Evolutionary conservation across 2,329 filamentous ascomycete genomes (phyloP).

Genomic region (Periconia sp.): DNA sequence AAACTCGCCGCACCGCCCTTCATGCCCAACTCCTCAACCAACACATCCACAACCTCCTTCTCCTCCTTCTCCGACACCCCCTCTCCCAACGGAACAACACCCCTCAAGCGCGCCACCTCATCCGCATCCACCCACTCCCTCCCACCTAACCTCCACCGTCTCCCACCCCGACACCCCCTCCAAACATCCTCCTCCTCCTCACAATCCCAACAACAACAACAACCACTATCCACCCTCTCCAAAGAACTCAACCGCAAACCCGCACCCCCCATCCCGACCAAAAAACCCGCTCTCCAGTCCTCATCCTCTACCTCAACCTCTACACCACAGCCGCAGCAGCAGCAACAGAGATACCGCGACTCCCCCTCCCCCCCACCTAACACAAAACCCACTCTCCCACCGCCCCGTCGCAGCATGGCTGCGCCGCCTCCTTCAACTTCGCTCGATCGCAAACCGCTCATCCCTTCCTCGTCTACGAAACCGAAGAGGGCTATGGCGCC

Average conservation of each 20-base stretch:
- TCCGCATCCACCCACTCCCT: slow-evolving; percentile 36
- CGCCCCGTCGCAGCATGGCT: slow-evolving; percentile 31
- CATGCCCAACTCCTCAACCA: slow-evolving; percentile 23
- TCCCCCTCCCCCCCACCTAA: slow-evolving; percentile 7
- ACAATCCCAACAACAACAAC: not conserved
- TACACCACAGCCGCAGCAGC: slow-evolving; percentile 12
- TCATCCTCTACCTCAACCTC: slow-evolving; percentile 12
- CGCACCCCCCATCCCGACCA: slow-evolving; percentile 34
- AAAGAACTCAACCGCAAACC: slow-evolving; percentile 36
- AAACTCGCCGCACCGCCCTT: slow-evolving; percentile 37
- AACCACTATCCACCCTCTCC: slow-evolving; percentile 11
- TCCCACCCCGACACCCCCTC: slow-evolving; percentile 8
- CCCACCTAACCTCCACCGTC: slow-evolving; percentile 19
- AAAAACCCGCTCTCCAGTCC: slow-evolving; percentile 34
- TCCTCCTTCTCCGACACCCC: slow-evolving; percentile 24
- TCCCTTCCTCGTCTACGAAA: not conserved
- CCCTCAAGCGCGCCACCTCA: slow-evolving; percentile 25
- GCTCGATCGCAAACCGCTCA: not conserved
- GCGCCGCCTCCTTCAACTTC: slow-evolving; percentile 7
- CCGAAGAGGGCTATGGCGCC: slow-evolving; percentile 24
- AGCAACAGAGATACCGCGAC: slow-evolving; percentile 26
- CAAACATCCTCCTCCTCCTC: not conserved
- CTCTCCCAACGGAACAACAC: slow-evolving; percentile 12
- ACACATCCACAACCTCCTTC: slow-evolving; percentile 18
- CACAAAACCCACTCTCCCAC: slow-evolving; percentile 15